These are phyloP conservation scores for Huntiella moniliformis DNA, from an alignment of 2,329 filamentous ascomycete species.

Conservation along the genomic window DNA sequence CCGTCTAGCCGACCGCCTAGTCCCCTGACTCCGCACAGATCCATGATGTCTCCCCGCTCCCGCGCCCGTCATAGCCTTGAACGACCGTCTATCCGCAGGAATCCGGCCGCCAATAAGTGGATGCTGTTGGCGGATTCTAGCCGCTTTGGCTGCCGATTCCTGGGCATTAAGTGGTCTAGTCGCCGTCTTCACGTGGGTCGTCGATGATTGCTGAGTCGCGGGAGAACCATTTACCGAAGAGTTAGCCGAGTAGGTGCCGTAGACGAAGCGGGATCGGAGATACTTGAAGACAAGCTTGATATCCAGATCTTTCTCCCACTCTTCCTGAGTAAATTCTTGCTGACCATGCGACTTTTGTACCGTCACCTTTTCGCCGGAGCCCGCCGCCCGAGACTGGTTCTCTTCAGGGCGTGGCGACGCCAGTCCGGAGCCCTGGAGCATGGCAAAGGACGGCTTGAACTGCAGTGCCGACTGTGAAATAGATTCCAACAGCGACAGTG, in stretches of 20 bases:
- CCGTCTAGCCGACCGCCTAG: constrained; percentile 48
- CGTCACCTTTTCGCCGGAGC: not conserved
- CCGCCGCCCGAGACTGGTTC: not conserved
- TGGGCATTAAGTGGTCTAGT: constrained; percentile 28
- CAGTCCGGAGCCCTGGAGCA: constrained; percentile 14
- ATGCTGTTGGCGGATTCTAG: constrained; percentile 74
- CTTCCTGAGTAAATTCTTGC: constrained; percentile 42
- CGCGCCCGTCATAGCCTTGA: constrained; percentile 31
- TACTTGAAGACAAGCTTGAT: constrained; percentile 84
- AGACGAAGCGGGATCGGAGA: constrained; percentile 50
- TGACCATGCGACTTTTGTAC: not conserved
- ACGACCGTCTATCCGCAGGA: constrained; percentile 35
- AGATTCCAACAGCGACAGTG: constrained; percentile 10
- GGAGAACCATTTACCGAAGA: constrained; percentile 19
- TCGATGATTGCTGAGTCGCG: constrained; percentile 25
- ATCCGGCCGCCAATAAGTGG: constrained; percentile 52
- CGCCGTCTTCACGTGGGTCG: not conserved
- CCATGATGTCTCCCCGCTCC: constrained; percentile 22
- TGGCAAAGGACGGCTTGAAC: constrained; percentile 13
- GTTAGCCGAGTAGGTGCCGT: constrained; percentile 27
- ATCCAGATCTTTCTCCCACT: constrained; percentile 88
- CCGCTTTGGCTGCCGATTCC: constrained; percentile 57
- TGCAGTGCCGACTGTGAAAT: constrained; percentile 9
- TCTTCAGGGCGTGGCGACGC: constrained; percentile 4
- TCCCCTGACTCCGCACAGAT: constrained; percentile 73